phyloP scores from a whole-genome alignment of 257 asterid species.

The Mitragyna speciosa region DNA sequence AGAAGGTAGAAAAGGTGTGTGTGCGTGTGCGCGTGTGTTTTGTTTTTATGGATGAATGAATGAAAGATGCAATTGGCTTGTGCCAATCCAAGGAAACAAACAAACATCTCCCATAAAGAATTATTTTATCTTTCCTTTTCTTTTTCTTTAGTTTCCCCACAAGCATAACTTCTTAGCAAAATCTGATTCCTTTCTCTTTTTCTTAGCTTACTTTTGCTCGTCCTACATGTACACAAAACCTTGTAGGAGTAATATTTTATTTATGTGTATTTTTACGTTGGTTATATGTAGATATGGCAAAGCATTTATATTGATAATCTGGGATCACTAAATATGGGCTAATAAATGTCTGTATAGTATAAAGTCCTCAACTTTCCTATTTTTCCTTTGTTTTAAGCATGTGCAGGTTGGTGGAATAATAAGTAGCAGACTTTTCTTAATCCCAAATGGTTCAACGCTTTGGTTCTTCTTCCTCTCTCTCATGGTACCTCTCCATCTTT shows the following conservation, averaged over 20 bases:
- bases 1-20: background rate
- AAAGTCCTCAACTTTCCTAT: conserved; percentile 7
- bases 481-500: too few species aligned
- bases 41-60: background rate
- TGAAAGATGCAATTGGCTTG: background rate
- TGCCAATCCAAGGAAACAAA: conserved; percentile 3
- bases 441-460: background rate
- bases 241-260: background rate
- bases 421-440: background rate
- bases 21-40: too few species aligned
- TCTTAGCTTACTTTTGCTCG: background rate
- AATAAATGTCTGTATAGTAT: conserved; percentile 20
- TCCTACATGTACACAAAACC: background rate
- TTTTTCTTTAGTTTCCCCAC: conserved; percentile 23
- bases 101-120: background rate
- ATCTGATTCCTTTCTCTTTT: conserved; percentile 28
- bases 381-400: conserved; percentile 3
- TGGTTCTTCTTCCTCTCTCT: too few species aligned
- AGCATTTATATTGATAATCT: conserved; percentile 36
- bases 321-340: conserved; percentile 36
- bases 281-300: conserved; percentile 20
- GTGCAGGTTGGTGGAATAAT: conserved; percentile 22
- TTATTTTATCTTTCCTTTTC: background rate
- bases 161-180: conserved; percentile 16
- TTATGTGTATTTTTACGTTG: conserved; percentile 8